A percentile compares a stretch with the other conserved stretches of the same genome.
phyloP scores from a whole-genome alignment of 495 filamentous ascomycete species.

The Penicillium riverlandense region DNA sequence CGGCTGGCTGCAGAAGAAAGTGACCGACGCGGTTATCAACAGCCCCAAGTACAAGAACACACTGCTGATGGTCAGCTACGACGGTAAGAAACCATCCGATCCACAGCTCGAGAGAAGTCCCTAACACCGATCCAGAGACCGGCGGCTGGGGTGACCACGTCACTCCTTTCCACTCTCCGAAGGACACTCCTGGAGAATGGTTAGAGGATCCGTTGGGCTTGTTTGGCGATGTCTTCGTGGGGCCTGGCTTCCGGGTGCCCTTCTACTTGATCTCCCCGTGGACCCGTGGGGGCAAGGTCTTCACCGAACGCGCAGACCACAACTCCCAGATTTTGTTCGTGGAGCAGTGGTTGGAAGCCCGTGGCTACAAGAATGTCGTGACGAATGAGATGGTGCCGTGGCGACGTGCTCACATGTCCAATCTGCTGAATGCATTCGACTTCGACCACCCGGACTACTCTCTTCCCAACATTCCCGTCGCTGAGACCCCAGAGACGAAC shows the following conservation, averaged over 20 bases:
- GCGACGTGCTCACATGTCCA: slow-evolving; percentile 49
- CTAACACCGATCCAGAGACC: slow-evolving; percentile 27
- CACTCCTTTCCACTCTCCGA: slow-evolving; percentile 43
- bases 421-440: slow-evolving; percentile 46
- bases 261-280: slow-evolving; percentile 52
- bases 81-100: slow-evolving; percentile 18
- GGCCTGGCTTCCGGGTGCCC: slow-evolving; percentile 46
- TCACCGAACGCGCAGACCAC: slow-evolving; percentile 50
- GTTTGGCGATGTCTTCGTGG: slow-evolving; percentile 42
- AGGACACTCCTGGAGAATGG: slow-evolving; percentile 47
- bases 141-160: slow-evolving; percentile 52
- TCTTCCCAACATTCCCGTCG: slow-evolving; percentile 36
- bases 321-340: slow-evolving; percentile 52
- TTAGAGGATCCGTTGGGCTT: slow-evolving; percentile 42
- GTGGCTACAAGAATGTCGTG: slow-evolving; percentile 39
- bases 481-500: slow-evolving; percentile 27
- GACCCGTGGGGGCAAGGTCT: slow-evolving; percentile 48
- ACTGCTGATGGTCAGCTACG: slow-evolving; percentile 45
- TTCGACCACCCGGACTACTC: slow-evolving; percentile 42
- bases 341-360: slow-evolving; percentile 44
- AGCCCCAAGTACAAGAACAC: slow-evolving; percentile 44
- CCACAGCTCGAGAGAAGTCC: neutral
- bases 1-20: slow-evolving; percentile 49
- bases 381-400: slow-evolving; percentile 45
- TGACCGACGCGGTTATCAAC: slow-evolving; percentile 43